Evolutionary conservation across 208 protist genomes (phyloP).

Genomic region (Crithidia sp.): DNA sequence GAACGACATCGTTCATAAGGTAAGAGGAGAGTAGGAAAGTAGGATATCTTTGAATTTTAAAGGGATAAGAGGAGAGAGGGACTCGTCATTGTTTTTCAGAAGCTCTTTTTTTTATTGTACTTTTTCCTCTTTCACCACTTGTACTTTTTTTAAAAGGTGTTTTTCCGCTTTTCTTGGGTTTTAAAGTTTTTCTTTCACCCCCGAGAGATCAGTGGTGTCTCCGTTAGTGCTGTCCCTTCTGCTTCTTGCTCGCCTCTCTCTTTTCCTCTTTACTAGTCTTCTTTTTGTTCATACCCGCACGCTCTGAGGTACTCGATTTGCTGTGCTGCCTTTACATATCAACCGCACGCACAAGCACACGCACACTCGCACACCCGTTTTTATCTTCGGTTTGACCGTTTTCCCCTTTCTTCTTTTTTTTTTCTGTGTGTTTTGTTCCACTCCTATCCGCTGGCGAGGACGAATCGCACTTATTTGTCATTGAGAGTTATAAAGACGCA

Average conservation of each 20-base stretch:
- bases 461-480: too few species aligned
- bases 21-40: too few species aligned
- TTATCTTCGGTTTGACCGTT: neutral
- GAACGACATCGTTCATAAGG: too few species aligned
- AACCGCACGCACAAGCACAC: neutral
- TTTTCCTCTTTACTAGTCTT: neutral
- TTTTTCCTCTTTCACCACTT: slow-evolving; percentile 1
- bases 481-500: too few species aligned
- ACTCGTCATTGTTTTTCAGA: too few species aligned
- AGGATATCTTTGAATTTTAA: too few species aligned
- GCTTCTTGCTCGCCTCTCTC: neutral
- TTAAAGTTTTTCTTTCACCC: neutral
- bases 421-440: neutral
- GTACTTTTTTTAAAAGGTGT: slow-evolving; percentile 12
- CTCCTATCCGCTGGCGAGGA: neutral
- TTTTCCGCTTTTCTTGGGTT: neutral
- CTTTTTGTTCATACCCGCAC: neutral
- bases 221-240: too few species aligned
- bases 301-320: too few species aligned
- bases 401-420: neutral
- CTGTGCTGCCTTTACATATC: too few species aligned
- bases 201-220: neutral
- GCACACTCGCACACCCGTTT: neutral
- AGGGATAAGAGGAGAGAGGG: too few species aligned
- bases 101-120: neutral